Conservation (phyloP, 176 grass and related monocot genomes). For the Musa itinerans region DNA sequence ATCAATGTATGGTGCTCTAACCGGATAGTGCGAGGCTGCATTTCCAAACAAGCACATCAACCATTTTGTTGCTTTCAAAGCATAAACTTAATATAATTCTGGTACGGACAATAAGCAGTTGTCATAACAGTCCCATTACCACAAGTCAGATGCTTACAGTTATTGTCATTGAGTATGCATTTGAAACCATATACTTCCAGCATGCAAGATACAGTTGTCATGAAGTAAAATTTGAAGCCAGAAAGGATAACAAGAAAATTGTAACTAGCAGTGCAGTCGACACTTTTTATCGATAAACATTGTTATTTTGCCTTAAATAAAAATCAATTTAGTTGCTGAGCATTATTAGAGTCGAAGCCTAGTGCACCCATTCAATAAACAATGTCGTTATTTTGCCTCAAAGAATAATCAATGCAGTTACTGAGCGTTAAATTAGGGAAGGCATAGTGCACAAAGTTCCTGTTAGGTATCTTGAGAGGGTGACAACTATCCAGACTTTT, state of each 20-base stretch:
- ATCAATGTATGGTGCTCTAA: slow-evolving; percentile 84
- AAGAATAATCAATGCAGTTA: not conserved
- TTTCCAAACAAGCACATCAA: not conserved
- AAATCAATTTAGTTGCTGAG: too few species aligned
- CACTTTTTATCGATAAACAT: too few species aligned
- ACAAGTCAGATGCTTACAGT: not conserved
- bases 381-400: not conserved
- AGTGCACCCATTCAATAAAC: not conserved
- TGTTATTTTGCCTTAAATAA: too few species aligned
- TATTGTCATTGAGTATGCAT: not conserved
- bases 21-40: slow-evolving; percentile 60
- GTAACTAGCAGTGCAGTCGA: too few species aligned
- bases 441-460: not conserved
- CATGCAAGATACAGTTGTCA: not conserved
- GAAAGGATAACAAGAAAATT: too few species aligned
- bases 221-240: too few species aligned
- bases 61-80: not conserved
- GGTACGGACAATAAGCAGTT: not conserved
- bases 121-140: not conserved
- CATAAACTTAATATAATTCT: not conserved
- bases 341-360: not conserved
- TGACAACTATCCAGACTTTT: not conserved
- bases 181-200: not conserved
- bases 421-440: not conserved
- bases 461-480: not conserved